Percentiles rank a stretch among this genome's conserved stretches.
Evolutionary conservation across 371 early-diverging fungal species (phyloP).

Genomic region (Mortierella sp.): DNA sequence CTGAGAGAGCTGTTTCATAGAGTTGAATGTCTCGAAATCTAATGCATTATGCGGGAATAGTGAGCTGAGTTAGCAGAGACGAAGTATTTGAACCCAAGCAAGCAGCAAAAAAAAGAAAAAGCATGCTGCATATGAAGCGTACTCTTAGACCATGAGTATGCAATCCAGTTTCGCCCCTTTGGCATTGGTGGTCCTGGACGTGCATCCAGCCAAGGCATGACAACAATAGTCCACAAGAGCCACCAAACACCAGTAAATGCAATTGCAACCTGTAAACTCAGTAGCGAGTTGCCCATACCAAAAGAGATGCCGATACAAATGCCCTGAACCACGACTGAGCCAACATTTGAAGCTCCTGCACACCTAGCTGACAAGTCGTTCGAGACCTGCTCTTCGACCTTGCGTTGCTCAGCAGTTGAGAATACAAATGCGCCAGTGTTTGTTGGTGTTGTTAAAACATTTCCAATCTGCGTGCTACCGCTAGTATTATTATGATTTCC

Average conservation of each 20-base stretch:
- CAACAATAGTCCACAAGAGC: slow-evolving; percentile 53
- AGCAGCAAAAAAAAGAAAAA: not conserved
- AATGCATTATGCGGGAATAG: not conserved
- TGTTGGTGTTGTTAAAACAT: not conserved
- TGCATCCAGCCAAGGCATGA: slow-evolving; percentile 58
- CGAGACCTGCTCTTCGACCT: slow-evolving; percentile 45
- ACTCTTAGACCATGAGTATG: slow-evolving; percentile 61
- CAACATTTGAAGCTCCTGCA: slow-evolving; percentile 59
- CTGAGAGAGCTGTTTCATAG: slow-evolving; percentile 62
- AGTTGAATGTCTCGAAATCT: slow-evolving; percentile 50
- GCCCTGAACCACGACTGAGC: slow-evolving; percentile 57
- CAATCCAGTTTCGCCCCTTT: slow-evolving; percentile 58
- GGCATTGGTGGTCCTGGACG: slow-evolving; percentile 75
- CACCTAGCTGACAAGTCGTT: slow-evolving; percentile 60
- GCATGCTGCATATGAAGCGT: not conserved
- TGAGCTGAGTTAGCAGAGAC: not conserved
- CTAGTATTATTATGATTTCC: not conserved
- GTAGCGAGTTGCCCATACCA: slow-evolving; percentile 26
- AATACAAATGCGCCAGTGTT: not conserved
- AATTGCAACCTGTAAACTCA: slow-evolving; percentile 63
- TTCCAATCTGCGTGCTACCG: not conserved
- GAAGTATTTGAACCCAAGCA: too few relatives aligned
- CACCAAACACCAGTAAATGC: slow-evolving; percentile 68
- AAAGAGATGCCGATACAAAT: slow-evolving; percentile 41
- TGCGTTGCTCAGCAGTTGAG: slow-evolving; percentile 34